These are phyloP conservation scores for Mycena capillaripes DNA, from an alignment of 768 basidiomycete species.

Conservation along the genomic window DNA sequence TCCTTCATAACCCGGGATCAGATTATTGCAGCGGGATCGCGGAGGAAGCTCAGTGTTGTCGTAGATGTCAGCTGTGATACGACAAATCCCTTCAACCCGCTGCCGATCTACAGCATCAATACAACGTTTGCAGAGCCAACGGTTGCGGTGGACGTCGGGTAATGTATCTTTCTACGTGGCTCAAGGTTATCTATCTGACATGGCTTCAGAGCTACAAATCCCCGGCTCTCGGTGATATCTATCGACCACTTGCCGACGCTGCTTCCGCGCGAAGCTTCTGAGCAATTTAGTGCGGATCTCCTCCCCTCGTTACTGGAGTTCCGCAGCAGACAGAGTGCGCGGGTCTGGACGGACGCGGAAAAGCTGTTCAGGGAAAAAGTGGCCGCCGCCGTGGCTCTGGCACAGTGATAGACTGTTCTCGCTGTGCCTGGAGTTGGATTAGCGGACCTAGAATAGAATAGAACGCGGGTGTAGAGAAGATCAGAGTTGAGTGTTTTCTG, in stretches of 20 bases:
- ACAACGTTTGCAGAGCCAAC: slow-evolving; percentile 95
- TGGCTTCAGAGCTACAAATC: slow-evolving; percentile 66
- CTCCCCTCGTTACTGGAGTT: slow-evolving; percentile 62
- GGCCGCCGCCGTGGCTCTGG: slow-evolving; percentile 46
- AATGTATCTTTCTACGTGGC: slow-evolving; percentile 16
- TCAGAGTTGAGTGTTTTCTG: not conserved
- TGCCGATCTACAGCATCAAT: slow-evolving; percentile 94
- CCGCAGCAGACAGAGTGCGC: slow-evolving; percentile 72
- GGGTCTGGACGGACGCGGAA: slow-evolving; percentile 93
- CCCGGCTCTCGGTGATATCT: slow-evolving; percentile 87
- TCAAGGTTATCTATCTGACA: slow-evolving; percentile 35
- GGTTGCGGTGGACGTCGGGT: slow-evolving; percentile 86
- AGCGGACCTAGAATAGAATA: not conserved
- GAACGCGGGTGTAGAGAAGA: too few relatives aligned
- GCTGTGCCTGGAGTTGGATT: not conserved
- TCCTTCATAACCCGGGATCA: slow-evolving; percentile 83
- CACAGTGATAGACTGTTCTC: not conserved
- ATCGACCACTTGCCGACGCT: slow-evolving; percentile 98
- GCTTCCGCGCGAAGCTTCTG: slow-evolving; percentile 95
- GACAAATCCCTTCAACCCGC: slow-evolving; percentile 97
- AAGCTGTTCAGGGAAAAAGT: slow-evolving; percentile 78
- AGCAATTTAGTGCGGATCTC: slow-evolving; percentile 86
- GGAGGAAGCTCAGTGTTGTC: slow-evolving; percentile 81
- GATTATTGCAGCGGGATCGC: slow-evolving; percentile 78
- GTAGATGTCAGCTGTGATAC: slow-evolving; percentile 99